Percentiles rank a stretch among this genome's conserved stretches.
phyloP scores from a whole-genome alignment of 305 asterid species.

The Rubia peregrina region DNA sequence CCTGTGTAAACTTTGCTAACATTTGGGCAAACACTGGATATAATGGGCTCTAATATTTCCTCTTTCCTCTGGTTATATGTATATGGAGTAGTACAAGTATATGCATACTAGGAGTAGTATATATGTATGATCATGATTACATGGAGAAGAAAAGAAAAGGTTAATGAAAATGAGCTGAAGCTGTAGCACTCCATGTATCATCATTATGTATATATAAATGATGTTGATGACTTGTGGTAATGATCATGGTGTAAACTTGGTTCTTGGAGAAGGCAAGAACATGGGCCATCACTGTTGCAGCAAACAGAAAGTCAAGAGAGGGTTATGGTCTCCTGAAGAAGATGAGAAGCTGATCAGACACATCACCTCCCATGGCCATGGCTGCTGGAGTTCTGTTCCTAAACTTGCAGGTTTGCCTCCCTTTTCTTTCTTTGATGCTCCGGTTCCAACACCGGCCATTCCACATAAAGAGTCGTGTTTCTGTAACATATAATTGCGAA shows the following conservation, averaged over 20 bases:
- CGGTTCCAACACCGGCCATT: neutral
- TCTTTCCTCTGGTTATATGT: neutral
- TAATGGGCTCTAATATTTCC: neutral
- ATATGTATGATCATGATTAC: slow-evolving; percentile 8
- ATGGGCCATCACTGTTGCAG: slow-evolving; percentile 94
- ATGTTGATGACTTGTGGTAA: slow-evolving; percentile 16
- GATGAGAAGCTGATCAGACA: slow-evolving; percentile 68
- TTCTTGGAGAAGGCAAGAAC: slow-evolving; percentile 6
- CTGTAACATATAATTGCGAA: neutral
- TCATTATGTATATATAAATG: slow-evolving; percentile 17
- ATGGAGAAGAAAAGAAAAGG: slow-evolving; percentile 16
- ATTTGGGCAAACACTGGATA: slow-evolving; percentile 32
- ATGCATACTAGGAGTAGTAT: neutral
- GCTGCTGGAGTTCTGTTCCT: slow-evolving; percentile 94
- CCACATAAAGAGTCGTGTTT: neutral
- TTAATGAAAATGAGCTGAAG: neutral
- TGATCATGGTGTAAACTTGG: slow-evolving; percentile 8
- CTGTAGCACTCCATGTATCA: neutral
- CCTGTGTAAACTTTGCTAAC: slow-evolving; percentile 29
- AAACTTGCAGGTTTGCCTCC: slow-evolving; percentile 54
- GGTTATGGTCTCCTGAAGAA: slow-evolving; percentile 95
- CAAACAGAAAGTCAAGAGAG: slow-evolving; percentile 87
- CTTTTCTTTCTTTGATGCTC: neutral
- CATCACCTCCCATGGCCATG: slow-evolving; percentile 67
- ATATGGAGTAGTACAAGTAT: neutral